Evolutionary conservation across 495 filamentous ascomycete genomes (phyloP), one percentile per base, ranked within the genome.

Genomic region (Bombardia bombarda): DNA sequence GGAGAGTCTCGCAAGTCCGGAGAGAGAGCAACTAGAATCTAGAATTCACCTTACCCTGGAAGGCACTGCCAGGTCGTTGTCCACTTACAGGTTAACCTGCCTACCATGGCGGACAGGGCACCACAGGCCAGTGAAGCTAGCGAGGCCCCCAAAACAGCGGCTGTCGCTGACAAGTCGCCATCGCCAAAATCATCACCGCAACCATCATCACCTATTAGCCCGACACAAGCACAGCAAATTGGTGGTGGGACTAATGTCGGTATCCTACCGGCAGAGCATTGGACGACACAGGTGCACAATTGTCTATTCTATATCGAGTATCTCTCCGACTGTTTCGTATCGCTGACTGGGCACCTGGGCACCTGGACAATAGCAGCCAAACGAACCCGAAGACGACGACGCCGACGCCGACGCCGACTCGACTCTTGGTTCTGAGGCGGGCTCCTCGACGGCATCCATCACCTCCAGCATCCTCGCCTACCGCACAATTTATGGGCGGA

Each of bases 401-500:
- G 34, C 20, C 14, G 10, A 37, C 20, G 17, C 2, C 7, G 34
- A 21, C 3, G 16, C 16, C 34, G 34, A 21, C 20, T 13, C 18
- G 34, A 14, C 32, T 7, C 32, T 33, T n/a, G 32, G 34, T 21
- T 19, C 16, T 13, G 16, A 21, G 9, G 14, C 6, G 9, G 37
- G 16, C 2, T 26, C 10, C 39, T 42, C 39, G 25, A 42, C 39
- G 6, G 26, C 39, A 4, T 42, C 39, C 17, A 10, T 42, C 14
- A 12, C 39, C 3, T 31, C 39, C 26, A 32, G 25, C 39, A 32
- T 42, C 25, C 4, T 42, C 8, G 39, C 32, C 1, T 42, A 42
- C 13, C 25, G 39, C 7, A 21, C 22, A 22, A 19, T 32, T 14
- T 17, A 42, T 10, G 39, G 39, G 9, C 25, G 39, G 13, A 42